Percentiles rank a stretch among this genome's conserved stretches.
These are phyloP conservation scores for Epichloe amarillans DNA, from an alignment of 2,329 filamentous ascomycete species.

Conservation along the genomic window DNA sequence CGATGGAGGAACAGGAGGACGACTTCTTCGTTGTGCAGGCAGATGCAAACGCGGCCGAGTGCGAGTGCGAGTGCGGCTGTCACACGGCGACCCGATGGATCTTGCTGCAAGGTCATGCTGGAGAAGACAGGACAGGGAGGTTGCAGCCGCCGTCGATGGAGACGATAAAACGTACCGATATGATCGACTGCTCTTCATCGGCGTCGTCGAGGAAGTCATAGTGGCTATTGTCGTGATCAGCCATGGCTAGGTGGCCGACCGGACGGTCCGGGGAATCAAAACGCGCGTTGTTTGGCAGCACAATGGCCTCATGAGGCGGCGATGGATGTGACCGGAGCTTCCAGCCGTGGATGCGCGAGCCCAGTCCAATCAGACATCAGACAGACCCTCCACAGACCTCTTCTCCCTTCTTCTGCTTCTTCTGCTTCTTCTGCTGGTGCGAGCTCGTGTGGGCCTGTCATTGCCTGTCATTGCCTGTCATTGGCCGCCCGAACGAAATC, in stretches of 20 bases:
- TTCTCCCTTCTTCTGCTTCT: no score
- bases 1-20: not conserved
- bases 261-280: not conserved
- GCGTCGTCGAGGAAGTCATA: slow-evolving; percentile 34
- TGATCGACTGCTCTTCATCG: slow-evolving; percentile 35
- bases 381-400: not conserved
- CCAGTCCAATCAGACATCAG: not conserved
- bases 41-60: not conserved
- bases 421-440: not conserved
- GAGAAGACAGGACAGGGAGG: not conserved
- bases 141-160: not conserved
- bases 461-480: no score
- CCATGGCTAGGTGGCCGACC: slow-evolving; percentile 20
- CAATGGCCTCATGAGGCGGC: slow-evolving; percentile 4
- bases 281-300: not conserved
- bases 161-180: slow-evolving; percentile 19
- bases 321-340: slow-evolving; percentile 1
- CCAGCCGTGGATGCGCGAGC: not conserved
- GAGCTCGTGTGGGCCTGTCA: no score
- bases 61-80: not conserved
- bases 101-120: not conserved
- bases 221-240: slow-evolving; percentile 26
- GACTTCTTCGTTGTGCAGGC: slow-evolving; percentile 1
- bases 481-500: not conserved
- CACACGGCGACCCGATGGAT: not conserved